A percentile compares a stretch with the other conserved stretches of the same genome.
Evolutionary conservation across 2,329 filamentous ascomycete genomes (phyloP).

Genomic region (Cladosporium colombiae): DNA sequence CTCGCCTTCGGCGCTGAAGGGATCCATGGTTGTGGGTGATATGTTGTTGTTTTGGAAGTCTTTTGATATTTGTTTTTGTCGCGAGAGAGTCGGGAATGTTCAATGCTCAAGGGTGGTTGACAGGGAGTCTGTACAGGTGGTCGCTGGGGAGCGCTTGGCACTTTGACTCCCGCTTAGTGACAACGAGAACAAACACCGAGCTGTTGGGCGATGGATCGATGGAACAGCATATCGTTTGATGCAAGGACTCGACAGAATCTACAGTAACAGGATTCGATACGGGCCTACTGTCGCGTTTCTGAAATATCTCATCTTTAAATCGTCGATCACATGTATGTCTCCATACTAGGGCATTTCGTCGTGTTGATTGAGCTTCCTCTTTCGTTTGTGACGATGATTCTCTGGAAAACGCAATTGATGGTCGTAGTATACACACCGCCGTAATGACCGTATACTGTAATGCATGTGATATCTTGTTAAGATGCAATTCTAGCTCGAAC

Average conservation of each 20-base stretch:
- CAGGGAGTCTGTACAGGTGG: constrained; percentile 13
- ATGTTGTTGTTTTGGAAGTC: background rate
- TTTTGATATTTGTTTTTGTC: background rate
- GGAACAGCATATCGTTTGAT: background rate
- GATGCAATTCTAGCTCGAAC: too few species aligned
- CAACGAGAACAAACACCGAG: constrained; percentile 59
- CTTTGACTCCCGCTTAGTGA: constrained; percentile 68
- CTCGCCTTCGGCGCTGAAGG: constrained; percentile 66
- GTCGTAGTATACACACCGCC: background rate
- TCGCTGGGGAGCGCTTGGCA: constrained; percentile 11
- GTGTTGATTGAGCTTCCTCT: too few species aligned
- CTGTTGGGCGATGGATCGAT: background rate
- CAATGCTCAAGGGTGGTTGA: background rate
- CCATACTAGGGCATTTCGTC: background rate
- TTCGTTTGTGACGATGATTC: too few species aligned
- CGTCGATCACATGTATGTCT: background rate
- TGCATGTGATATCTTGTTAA: too few species aligned
- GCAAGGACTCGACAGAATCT: background rate
- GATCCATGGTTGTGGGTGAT: constrained; percentile 53
- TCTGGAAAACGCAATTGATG: background rate
- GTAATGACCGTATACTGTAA: too few species aligned
- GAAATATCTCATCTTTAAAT: background rate
- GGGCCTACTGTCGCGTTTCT: background rate
- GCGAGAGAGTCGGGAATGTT: background rate
- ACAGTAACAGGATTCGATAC: background rate